Conservation (phyloP, 257 asterid species). For the Solanum piurae region DNA sequence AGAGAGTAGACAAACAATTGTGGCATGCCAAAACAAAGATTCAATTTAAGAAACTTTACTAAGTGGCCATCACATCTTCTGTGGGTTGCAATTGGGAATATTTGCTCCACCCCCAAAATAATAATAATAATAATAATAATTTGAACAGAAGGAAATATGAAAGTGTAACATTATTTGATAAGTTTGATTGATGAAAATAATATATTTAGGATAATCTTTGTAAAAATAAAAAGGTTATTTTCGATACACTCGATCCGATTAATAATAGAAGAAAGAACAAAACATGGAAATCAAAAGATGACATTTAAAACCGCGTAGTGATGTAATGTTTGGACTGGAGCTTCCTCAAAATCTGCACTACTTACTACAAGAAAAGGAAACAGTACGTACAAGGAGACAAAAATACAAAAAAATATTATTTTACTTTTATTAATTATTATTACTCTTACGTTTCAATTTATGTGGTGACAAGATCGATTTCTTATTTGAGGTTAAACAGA, state of each 20-base stretch:
- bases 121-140: background rate
- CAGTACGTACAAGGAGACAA: background rate
- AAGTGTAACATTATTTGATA: background rate
- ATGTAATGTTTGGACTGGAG: background rate
- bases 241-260: rapidly evolving
- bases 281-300: background rate
- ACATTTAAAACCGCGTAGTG: background rate
- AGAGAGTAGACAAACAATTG: background rate
- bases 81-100: background rate
- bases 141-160: background rate
- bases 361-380: background rate
- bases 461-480: background rate
- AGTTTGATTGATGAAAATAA: background rate
- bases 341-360: background rate
- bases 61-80: background rate
- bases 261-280: background rate
- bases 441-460: background rate
- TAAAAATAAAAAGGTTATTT: background rate
- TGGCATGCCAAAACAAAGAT: background rate
- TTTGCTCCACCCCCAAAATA: background rate
- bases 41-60: background rate
- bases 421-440: background rate
- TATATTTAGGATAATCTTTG: too few species aligned
- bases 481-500: too few species aligned
- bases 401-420: background rate